Evolutionary conservation across 148 eudicot species (phyloP).

Genomic region (Suaeda aralocaspica): DNA sequence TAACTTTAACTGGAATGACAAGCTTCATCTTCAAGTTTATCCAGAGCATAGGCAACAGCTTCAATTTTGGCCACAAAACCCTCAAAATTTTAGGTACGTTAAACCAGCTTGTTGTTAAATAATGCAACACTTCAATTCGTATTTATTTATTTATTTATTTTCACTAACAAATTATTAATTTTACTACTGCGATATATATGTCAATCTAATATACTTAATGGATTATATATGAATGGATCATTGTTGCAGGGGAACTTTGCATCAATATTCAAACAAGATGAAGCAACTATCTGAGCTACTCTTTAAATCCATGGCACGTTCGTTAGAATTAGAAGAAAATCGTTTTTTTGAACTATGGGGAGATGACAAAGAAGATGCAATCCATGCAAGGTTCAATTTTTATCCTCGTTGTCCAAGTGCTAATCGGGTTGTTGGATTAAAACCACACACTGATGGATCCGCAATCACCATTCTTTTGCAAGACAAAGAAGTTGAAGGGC

Average conservation of each 20-base stretch:
- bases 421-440: slow-evolving; percentile 29
- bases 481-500: slow-evolving; percentile 47
- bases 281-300: slow-evolving; percentile 20
- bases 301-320: slow-evolving; percentile 35
- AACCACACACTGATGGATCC: slow-evolving; percentile 48
- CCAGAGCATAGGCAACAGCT: slow-evolving; percentile 32
- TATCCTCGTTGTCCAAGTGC: slow-evolving; percentile 43
- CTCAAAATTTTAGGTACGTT: slow-evolving; percentile 27
- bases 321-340: slow-evolving; percentile 39
- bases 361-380: slow-evolving; percentile 11
- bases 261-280: slow-evolving; percentile 24
- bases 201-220: neutral
- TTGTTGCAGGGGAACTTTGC: slow-evolving; percentile 17
- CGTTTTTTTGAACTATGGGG: slow-evolving; percentile 28
- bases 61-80: slow-evolving; percentile 35
- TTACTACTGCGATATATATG: neutral
- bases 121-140: too few relatives aligned
- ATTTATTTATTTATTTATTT: too few relatives aligned
- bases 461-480: slow-evolving; percentile 43
- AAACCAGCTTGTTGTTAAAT: too few relatives aligned
- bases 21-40: slow-evolving; percentile 27
- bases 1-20: slow-evolving; percentile 36
- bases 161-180: neutral
- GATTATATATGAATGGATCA: neutral
- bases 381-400: slow-evolving; percentile 40